Evolutionary conservation across 2,329 filamentous ascomycete species (phyloP).

Genomic region (Fusarium liriodendri): DNA sequence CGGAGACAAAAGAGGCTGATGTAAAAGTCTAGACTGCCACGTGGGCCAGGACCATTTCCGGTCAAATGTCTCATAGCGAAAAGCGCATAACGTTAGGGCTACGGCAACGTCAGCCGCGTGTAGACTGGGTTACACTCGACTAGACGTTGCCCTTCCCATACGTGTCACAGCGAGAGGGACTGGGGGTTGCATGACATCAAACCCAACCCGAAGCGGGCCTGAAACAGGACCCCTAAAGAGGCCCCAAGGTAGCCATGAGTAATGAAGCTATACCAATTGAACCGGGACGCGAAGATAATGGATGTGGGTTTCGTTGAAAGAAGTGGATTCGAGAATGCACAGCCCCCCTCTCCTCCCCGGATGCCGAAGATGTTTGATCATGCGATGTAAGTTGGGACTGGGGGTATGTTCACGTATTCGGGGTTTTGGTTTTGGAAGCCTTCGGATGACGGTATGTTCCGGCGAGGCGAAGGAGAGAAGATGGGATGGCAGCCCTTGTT

Average conservation of each 20-base stretch:
- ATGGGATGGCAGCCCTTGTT: slow-evolving; percentile 7
- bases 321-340: slow-evolving; percentile 16
- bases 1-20: background rate
- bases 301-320: background rate
- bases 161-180: background rate
- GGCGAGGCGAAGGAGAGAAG: background rate
- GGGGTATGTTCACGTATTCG: background rate
- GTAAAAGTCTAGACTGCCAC: background rate
- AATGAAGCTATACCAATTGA: background rate
- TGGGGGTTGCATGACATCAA: slow-evolving; percentile 23
- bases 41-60: background rate
- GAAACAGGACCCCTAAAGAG: slow-evolving; percentile 26
- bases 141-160: background rate
- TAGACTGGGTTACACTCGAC: background rate
- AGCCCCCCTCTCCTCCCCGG: slow-evolving; percentile 15
- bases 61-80: background rate
- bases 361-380: slow-evolving; percentile 3
- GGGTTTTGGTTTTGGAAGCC: slow-evolving; percentile 17
- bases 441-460: background rate
- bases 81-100: background rate
- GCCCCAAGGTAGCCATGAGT: background rate
- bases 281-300: background rate
- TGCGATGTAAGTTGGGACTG: background rate
- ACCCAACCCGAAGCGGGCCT: slow-evolving; percentile 28
- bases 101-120: background rate